Evolutionary conservation across 2,329 filamentous ascomycete species (phyloP), one percentile per base, ranked within the genome.

Genomic region (Beauveria sp.): DNA sequence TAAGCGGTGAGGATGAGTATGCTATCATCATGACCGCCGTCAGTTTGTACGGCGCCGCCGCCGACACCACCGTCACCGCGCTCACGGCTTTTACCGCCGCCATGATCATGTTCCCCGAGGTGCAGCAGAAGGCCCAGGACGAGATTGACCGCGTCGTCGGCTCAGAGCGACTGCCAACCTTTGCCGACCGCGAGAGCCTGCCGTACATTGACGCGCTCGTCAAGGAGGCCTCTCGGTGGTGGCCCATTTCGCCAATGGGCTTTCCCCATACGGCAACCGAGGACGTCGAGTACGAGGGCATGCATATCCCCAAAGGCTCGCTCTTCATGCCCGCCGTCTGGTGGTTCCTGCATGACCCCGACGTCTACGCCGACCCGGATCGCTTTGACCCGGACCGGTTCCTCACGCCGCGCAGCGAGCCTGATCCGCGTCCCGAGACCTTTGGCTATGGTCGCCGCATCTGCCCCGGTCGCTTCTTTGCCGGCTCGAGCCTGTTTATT

Each of bases 331-430:
- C 62, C 2, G 65, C 67, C 1, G 60, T 69, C 5, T 73, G 69
- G 69, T 70, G 66, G 22, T 66, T 75, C 20, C 81, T 87, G 26
- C 88, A 90, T 71, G 88, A 91, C 67, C 82, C 84, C 2, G 83
- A 87, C 43, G 84, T 83, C 1, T 90, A 91, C 69, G 77, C 82
- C 0, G 54, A 73, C 12, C 74, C 74, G 0, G 64, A 62, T 4
- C 16, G 24, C 1, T 77, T 77, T 26, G 65, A 74, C 22, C 75
- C 74, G 0, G 70, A 71, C 1, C 67, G 74, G 0, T 76, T 68
- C 63, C 64, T 76, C 1, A 43, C 40, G 24, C 65, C 67, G 2
- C 61, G 67, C 8, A 68, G 70, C 0, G 70, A 71, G 18, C 72
- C 69, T 0, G 69, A 73, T 8, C 71, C 75, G 0, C 22, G 20